Evolutionary conservation across 192 early-diverging fungal genomes (phyloP), one percentile per base, ranked within the genome.

Genomic region (Coemansia sp.): DNA sequence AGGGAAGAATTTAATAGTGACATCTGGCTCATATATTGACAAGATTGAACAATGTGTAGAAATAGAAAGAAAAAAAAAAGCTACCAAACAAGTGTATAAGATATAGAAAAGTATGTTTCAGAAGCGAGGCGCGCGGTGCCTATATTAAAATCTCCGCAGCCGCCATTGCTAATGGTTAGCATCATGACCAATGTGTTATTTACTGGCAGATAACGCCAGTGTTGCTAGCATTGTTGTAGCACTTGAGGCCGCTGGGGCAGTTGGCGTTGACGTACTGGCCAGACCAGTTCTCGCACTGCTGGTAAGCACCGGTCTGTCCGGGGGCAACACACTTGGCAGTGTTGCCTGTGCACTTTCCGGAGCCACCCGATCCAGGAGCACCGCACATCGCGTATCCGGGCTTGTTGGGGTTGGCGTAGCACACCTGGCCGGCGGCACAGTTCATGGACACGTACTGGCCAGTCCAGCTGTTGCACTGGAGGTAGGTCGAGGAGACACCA

Each of bases 381-480:
- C 77, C 81, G 40, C 81, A 84, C 81, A 78, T 78, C 46, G 66
- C 69, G 16, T 71, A 73, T 27, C 64, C 68, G 22, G 73, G 74
- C 43, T 61, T 76, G 73, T 69, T 83, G 22, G 81, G 81, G 66
- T 79, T 84, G 41, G 81, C 77, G 36, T 79, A 84, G 81, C 81
- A 84, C 36, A 84, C 81, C 64, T 84, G 81, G 44, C 76, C 81
- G 5, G 71, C 13, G 0, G 73, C 39, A 52, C 81, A 84, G 71
- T 70, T 64, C 50, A 46, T 40, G 13, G 68, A 58, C 34, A 60
- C 65, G 50, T 76, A 84, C 47, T 73, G 60, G 20, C 62, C 46
- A 47, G 58, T 66, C 76, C 68, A 76, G 68, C 65, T 75, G 62
- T 79, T 75, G 71, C 81, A 84, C 77, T 84, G 81, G 10, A 84